phyloP scores from a whole-genome alignment of 345 rosid genomes.

The Hibiscus tridactylites region DNA sequence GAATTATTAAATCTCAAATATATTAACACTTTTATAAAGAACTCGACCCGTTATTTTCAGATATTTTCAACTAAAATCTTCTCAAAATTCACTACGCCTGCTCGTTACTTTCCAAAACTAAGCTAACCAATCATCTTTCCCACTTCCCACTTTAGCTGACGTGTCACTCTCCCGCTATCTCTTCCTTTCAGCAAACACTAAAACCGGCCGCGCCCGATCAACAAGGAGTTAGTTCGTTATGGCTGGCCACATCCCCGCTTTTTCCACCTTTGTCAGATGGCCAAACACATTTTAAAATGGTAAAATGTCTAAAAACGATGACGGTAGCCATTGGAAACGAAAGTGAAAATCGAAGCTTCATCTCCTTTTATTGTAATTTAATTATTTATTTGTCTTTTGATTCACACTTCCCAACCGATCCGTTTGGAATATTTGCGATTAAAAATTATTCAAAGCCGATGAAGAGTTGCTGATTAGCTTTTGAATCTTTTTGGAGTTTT shows the following conservation, averaged over 20 bases:
- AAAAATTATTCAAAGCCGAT: too few relatives aligned
- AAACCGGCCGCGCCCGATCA: neutral
- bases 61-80: too few relatives aligned
- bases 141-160: too few relatives aligned
- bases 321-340: neutral
- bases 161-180: too few relatives aligned
- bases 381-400: neutral
- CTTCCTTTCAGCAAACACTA: neutral
- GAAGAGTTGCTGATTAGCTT: neutral
- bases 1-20: too few relatives aligned
- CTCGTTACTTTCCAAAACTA: too few relatives aligned
- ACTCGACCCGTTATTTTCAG: too few relatives aligned
- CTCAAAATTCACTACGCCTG: too few relatives aligned
- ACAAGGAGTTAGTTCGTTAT: neutral
- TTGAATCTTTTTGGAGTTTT: neutral
- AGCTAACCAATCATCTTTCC: too few relatives aligned
- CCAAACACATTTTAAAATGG: neutral
- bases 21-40: too few relatives aligned
- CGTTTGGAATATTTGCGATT: neutral
- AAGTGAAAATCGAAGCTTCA: slow-evolving; percentile 7
- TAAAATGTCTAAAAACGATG: neutral
- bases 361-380: too few relatives aligned
- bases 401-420: neutral
- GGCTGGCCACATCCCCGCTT: neutral
- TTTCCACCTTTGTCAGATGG: neutral